Evolutionary conservation across 805 yeast genomes (phyloP), one percentile per base, ranked within the genome.

Genomic region (Kodamaea fukazawae): DNA sequence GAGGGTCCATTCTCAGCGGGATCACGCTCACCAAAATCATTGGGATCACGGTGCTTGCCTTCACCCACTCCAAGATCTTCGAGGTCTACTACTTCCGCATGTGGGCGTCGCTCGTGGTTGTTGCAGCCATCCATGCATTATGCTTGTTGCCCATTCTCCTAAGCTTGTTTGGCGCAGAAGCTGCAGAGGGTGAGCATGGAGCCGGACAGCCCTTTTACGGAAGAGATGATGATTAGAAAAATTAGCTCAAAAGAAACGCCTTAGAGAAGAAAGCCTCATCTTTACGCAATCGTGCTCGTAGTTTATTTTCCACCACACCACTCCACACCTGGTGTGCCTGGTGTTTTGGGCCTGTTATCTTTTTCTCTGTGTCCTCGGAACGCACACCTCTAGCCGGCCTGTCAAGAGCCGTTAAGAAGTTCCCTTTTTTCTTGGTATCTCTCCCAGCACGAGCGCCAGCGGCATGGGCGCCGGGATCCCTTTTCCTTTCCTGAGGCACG

Each of bases 11-110:
- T 0, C 71, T 93, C 44, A 83, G 87, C 16, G 99, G 99, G 2
- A 91, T 91, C 38, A 84, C 96, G 3, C 55, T 88, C 48, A 93
- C 98, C 1, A 91, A 91, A 55, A 63, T 91, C 15, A 81, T 93
- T 49, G 99, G 99, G 1, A 88, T 91, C 1, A 61, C 73, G 17
- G 96, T 91, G 8, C 66, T 91, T 28, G 95, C 95, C 4, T 89
- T 90, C 58, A 87, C 98, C 0, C 69, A 78, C 46, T 86, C 96
- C 13, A 81, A 84, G 58, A 90, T 91, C 22, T 93, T 91, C 60
- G 95, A 88, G 49, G 77, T 91, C 1, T 91, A 87, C 61, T 91
- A 93, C 59, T 91, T 91, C 71, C 68, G 96, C 45, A 90, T 91
- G 96, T 91, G 98, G 98, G 63, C 86, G 9, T 70, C 89, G 1